Percentiles rank a stretch among this genome's conserved stretches.
Evolutionary conservation across 2,329 filamentous ascomycete genomes (phyloP).

Genomic region (Pleurostoma richardsiae): DNA sequence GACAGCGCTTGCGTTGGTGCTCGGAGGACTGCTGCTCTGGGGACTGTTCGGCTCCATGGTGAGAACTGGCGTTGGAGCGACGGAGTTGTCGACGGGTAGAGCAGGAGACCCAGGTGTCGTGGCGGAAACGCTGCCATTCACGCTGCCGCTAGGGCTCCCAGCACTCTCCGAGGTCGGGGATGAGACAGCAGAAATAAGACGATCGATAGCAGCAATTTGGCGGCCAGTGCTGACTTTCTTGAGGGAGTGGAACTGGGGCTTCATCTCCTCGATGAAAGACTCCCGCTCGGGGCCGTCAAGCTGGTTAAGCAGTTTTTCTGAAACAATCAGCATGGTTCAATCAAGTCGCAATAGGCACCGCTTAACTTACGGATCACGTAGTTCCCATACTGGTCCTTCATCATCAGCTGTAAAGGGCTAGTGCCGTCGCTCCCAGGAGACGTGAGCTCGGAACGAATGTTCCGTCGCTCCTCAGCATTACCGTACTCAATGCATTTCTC

Average conservation of each 20-base stretch:
- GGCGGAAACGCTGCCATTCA: constrained; percentile 8
- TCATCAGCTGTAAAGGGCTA: constrained; percentile 67
- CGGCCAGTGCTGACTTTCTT: constrained; percentile 63
- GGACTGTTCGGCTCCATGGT: constrained; percentile 67
- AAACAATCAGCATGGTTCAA: constrained; percentile 13
- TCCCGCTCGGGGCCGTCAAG: constrained; percentile 56
- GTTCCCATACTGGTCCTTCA: constrained; percentile 90
- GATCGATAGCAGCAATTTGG: constrained; percentile 61
- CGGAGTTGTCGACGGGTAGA: constrained; percentile 43
- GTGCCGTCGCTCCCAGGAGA: constrained; percentile 58
- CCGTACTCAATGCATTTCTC: constrained; percentile 83
- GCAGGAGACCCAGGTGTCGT: constrained; percentile 25
- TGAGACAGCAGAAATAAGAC: constrained; percentile 33
- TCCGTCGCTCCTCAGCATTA: constrained; percentile 60
- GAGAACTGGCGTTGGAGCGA: constrained; percentile 59
- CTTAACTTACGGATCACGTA: constrained; percentile 85
- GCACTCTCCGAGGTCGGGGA: constrained; percentile 12
- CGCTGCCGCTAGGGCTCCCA: constrained; percentile 22
- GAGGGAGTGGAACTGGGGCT: constrained; percentile 53
- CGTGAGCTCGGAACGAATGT: constrained; percentile 62
- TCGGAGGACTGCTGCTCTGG: constrained; percentile 61
- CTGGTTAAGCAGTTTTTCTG: constrained; percentile 73
- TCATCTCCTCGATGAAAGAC: constrained; percentile 58
- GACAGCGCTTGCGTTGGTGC: constrained; percentile 53
- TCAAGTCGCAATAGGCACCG: background rate